Evolutionary conservation across 176 grass and related monocot species (phyloP).

Genomic region (Puya raimondii): DNA sequence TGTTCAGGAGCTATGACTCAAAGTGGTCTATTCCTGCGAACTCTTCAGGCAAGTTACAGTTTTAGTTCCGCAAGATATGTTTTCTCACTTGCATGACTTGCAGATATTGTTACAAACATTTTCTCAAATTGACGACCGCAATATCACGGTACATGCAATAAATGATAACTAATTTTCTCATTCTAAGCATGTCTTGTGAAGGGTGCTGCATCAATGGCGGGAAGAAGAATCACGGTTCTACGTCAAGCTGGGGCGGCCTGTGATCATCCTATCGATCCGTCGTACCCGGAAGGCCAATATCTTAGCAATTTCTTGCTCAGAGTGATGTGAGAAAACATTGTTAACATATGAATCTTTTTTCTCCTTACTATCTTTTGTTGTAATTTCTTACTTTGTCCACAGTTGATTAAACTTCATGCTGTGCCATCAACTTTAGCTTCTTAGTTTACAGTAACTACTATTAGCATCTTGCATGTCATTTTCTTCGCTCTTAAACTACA

Average conservation of each 20-base stretch:
- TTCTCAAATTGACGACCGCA: background rate
- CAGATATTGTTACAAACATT: background rate
- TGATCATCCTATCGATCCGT: constrained; percentile 73
- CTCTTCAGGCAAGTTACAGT: constrained; percentile 48
- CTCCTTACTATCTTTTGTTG: background rate
- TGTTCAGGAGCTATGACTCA: constrained; percentile 98
- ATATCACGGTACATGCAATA: background rate
- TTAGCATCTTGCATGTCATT: too few species aligned
- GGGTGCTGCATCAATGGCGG: constrained; percentile 67
- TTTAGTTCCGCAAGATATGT: background rate
- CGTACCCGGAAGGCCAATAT: constrained; percentile 80
- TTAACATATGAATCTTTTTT: background rate
- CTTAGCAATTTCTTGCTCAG: constrained; percentile 81
- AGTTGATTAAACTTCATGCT: background rate
- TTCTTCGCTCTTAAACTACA: too few species aligned
- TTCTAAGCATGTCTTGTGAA: constrained; percentile 17
- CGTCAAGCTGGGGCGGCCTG: constrained; percentile 76
- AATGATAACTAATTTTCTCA: constrained; percentile 9
- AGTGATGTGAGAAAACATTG: constrained; percentile 35
- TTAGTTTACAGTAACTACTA: background rate
- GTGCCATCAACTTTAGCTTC: background rate
- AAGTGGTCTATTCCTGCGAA: constrained; percentile 68
- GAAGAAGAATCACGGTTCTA: constrained; percentile 73
- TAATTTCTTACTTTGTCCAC: constrained; percentile 1
- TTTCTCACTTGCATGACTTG: background rate